Percentiles rank a stretch among this genome's conserved stretches.
Evolutionary conservation across 176 grass and related monocot genomes (phyloP).

Genomic region (sorghum (Sorghum bicolor)): DNA sequence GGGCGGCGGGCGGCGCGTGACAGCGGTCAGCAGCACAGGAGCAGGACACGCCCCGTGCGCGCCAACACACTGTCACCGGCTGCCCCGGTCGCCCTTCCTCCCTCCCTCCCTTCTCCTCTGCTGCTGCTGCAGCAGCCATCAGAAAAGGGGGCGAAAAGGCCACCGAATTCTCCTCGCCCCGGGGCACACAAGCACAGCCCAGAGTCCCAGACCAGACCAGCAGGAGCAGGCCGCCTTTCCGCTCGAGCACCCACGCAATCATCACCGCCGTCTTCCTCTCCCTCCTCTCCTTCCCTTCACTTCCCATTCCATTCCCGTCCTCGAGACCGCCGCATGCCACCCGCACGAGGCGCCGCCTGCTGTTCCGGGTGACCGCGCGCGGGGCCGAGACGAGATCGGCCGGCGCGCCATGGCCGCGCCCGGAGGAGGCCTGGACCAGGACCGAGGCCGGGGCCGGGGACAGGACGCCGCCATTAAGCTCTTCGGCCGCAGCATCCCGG

Average conservation of each 20-base stretch:
- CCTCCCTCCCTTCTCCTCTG: neutral
- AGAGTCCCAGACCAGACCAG: neutral
- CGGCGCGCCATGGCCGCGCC: slow-evolving; percentile 39
- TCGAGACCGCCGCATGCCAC: neutral
- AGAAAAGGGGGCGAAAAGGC: slow-evolving; percentile 5
- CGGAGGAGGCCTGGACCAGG: neutral
- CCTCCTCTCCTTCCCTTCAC: neutral
- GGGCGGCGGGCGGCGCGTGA: no score
- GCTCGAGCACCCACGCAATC: slow-evolving; percentile 21
- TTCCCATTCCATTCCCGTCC: neutral
- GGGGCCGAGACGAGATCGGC: slow-evolving; percentile 29
- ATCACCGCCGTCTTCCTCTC: neutral
- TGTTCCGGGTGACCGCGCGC: slow-evolving; percentile 13
- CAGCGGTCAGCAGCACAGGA: no score
- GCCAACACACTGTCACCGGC: slow-evolving; percentile 1
- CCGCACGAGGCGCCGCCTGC: neutral
- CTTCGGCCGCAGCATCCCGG: slow-evolving; percentile 54
- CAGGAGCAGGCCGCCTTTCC: neutral
- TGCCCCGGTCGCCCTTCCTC: neutral
- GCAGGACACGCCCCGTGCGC: neutral
- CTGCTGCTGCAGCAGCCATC: neutral
- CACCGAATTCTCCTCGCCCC: slow-evolving; percentile 1
- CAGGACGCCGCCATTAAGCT: slow-evolving; percentile 63
- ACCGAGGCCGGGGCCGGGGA: neutral
- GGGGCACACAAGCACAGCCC: neutral